Evolutionary conservation across 2,329 filamentous ascomycete species (phyloP).

Genomic region (Colletotrichum endophyticum): DNA sequence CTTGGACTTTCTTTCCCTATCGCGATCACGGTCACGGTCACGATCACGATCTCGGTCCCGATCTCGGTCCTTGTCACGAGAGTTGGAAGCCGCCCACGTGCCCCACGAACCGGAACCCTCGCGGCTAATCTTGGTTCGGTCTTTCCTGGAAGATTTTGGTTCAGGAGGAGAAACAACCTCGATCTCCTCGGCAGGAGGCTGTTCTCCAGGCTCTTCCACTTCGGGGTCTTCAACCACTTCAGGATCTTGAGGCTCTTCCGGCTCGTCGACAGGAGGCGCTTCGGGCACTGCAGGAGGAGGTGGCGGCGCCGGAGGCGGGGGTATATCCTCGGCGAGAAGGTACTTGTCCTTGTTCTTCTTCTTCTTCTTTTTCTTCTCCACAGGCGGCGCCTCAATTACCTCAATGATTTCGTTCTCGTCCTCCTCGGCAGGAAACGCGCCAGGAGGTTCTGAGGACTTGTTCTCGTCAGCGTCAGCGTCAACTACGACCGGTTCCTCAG

Average conservation of each 20-base stretch:
- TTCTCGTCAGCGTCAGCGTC: constrained; percentile 26
- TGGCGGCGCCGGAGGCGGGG: constrained; percentile 40
- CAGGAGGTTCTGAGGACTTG: constrained; percentile 51
- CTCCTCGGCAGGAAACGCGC: constrained; percentile 62
- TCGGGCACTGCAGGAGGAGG: constrained; percentile 54
- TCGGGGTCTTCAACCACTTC: not conserved
- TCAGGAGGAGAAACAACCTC: constrained; percentile 52
- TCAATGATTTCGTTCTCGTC: constrained; percentile 56
- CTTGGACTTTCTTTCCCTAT: constrained; percentile 47
- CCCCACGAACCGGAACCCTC: constrained; percentile 75
- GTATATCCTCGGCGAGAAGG: constrained; percentile 34
- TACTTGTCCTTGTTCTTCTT: constrained; percentile 43
- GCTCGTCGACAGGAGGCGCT: constrained; percentile 33
- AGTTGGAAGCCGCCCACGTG: constrained; percentile 67
- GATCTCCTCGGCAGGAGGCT: not conserved
- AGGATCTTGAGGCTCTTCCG: not conserved
- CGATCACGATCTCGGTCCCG: constrained; percentile 49
- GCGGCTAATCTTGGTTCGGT: constrained; percentile 78
- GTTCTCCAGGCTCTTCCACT: not conserved
- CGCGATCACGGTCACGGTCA: constrained; percentile 32
- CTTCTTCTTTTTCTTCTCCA: constrained; percentile 49
- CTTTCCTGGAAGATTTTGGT: constrained; percentile 70
- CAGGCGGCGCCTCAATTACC: constrained; percentile 54
- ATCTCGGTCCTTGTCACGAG: constrained; percentile 52
- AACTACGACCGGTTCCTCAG: constrained; percentile 19